Evolutionary conservation across 768 basidiomycete genomes (phyloP).

Genomic region (Collybiopsis luxurians): DNA sequence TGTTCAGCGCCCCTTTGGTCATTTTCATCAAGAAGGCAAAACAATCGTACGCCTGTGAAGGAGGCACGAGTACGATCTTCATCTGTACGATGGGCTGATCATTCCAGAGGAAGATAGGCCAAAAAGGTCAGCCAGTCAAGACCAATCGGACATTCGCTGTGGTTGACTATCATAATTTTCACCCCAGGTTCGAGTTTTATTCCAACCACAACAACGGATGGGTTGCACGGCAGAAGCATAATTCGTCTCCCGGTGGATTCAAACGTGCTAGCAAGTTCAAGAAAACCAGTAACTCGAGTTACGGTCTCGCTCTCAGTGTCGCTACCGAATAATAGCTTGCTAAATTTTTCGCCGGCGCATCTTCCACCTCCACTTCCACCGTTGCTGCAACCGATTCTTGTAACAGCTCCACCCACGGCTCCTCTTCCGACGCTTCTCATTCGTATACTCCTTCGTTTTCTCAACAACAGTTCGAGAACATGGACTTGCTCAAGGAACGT

Average conservation of each 20-base stretch:
- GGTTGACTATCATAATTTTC: too few relatives aligned
- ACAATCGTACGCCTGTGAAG: conserved; percentile 85
- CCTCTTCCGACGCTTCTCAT: conserved; percentile 40
- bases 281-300: conserved; percentile 86
- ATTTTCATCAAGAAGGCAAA: conserved; percentile 81
- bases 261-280: conserved; percentile 92
- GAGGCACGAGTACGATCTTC: conserved; percentile 76
- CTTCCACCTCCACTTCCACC: background rate
- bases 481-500: conserved; percentile 64
- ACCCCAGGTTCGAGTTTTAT: conserved; percentile 59
- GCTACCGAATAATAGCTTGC: conserved; percentile 51
- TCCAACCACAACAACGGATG: conserved; percentile 34
- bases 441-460: background rate
- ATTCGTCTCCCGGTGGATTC: conserved; percentile 73
- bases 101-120: too few relatives aligned
- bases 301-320: conserved; percentile 63
- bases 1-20: conserved; percentile 62
- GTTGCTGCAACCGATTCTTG: too few relatives aligned
- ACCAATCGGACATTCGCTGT: too few relatives aligned
- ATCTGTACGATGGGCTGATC: conserved; percentile 68
- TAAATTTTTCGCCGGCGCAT: conserved; percentile 27
- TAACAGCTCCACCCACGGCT: conserved; percentile 16
- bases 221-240: conserved; percentile 74
- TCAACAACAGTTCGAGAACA: conserved; percentile 17
- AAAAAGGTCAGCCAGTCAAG: conserved; percentile 34